Evolutionary conservation across 805 yeast genomes (phyloP), one percentile per base, ranked within the genome.

Genomic region (Ogataea paraovalis): DNA sequence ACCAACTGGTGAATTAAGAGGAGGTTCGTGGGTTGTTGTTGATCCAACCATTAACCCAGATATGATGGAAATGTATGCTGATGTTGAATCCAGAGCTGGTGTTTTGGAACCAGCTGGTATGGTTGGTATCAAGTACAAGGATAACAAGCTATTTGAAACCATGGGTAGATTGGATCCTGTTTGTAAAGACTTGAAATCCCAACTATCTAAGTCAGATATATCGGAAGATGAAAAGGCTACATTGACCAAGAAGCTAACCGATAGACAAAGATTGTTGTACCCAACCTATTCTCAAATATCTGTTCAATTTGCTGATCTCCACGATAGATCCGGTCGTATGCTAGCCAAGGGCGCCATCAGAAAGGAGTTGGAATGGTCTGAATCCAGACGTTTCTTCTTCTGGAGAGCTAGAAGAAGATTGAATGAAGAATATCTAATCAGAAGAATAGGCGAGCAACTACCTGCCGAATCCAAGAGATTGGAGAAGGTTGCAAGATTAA

Each of bases 1-100:
- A 44, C 99, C 99, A 49, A 82, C 86, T 57, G 99, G 98, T 68
- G 99, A 94, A 72, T 79, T 94, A 58, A 87, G 99, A 80, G 99
- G 99, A 76, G 99, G 99, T 68, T 92, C 99, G 22, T 94, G 99
- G 99, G 99, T 95, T 47, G 99, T 94, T 58, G 97, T 94, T 66
- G 99, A 94, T 71, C 97, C 99, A 55, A 88, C 97, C 43, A 94
- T 94, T 73, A 94, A 95, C 70, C 70, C 86, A 41, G 97, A 91
- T 53, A 88, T 88, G 87, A 95, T 94, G 97, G 99, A 94, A 74
- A 92, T 94, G 97, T 94, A 92, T 62, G 98, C 98, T 20, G 99
- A 95, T 69, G 85, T 80, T 43, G 94, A 94, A 46, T 79, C 98
- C 10, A 82, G 99, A 68, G 99, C 90, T 37, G 98, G 99, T 82